phyloP scores from a whole-genome alignment of 495 filamentous ascomycete species.

The Chaetomium cochliodes region DNA sequence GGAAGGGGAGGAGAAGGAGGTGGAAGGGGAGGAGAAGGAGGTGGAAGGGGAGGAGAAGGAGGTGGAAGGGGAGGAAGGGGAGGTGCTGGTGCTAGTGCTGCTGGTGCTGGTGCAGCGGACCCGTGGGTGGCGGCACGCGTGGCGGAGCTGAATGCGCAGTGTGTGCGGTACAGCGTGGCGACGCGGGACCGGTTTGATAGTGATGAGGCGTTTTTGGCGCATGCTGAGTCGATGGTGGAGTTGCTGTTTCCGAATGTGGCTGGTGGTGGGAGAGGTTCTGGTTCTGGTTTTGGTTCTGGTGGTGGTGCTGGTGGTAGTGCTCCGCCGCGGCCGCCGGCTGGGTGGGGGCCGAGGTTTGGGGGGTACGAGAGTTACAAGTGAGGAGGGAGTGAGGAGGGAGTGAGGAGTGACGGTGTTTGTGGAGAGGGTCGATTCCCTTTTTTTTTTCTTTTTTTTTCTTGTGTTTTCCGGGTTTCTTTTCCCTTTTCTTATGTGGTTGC shows the following conservation, averaged over 20 bases:
- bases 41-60: no score
- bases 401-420: background rate
- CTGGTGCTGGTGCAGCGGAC: no score
- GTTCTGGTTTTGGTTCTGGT: conserved; percentile 1
- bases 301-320: background rate
- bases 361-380: background rate
- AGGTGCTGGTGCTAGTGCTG: background rate
- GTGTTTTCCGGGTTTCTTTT: no score
- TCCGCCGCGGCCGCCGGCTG: background rate
- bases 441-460: conserved; percentile 3
- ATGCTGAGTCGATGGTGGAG: background rate
- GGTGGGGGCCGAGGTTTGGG: background rate
- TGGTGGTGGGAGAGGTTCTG: background rate
- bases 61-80: no score
- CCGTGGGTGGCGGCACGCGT: conserved; percentile 1
- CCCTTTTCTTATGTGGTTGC: background rate
- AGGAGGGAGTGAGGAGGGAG: background rate
- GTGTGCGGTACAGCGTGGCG: background rate
- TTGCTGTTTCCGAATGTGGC: background rate
- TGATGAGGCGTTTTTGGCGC: background rate
- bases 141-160: background rate
- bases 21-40: no score
- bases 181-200: conserved; percentile 1
- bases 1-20: no score
- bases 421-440: background rate